Evolutionary conservation across 2,329 filamentous ascomycete genomes (phyloP), one percentile per base, ranked within the genome.

Genomic region (Beauveria medogensis): DNA sequence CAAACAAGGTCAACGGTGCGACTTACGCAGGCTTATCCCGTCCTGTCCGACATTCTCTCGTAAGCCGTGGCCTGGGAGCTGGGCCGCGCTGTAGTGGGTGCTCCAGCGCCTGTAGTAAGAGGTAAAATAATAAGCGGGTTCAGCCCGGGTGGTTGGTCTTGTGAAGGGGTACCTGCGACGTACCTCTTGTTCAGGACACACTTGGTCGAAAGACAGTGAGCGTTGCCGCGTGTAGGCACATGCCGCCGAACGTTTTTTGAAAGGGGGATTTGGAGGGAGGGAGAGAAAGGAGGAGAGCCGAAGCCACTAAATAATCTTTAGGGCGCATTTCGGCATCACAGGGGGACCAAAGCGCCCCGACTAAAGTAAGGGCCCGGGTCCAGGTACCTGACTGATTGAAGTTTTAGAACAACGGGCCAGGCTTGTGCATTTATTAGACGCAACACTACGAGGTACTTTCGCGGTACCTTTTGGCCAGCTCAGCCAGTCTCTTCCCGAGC

Each of bases 101-200:
- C 56, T 59, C 48, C 56, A 59, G 57, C 41, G 48, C 43, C 40
- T 54, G 57, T 59, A 59, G 57, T 59, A 59, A 59, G 53, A 59
- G 43, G 57, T 14, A 16, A 54, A 59, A 50, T 59, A 59, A 59
- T 59, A 59, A 55, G 57, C 44, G 46, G 56, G 48, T 18, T 51
- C 10, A 1, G 46, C 14, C 20, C 3, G 12, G 34, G 34, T 5
- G 34, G 20, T 24, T 16, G 47, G 55, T 58, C 30, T 41, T 50
- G 34, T 50, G 55, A 50, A 41, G 55, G 18, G 47, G 57, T 59
- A 59, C 57, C 10, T 37, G 26, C 8, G 28, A 37, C 28, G 57
- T 59, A 59, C 57, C 44, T 40, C 44, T 50, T 50, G 44, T 40
- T 43, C 3, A 14, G 8, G 28, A 47, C 14, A 24, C 16, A 22